phyloP scores from a whole-genome alignment of 495 filamentous ascomycete species.

The Xylaria bambusicola region DNA sequence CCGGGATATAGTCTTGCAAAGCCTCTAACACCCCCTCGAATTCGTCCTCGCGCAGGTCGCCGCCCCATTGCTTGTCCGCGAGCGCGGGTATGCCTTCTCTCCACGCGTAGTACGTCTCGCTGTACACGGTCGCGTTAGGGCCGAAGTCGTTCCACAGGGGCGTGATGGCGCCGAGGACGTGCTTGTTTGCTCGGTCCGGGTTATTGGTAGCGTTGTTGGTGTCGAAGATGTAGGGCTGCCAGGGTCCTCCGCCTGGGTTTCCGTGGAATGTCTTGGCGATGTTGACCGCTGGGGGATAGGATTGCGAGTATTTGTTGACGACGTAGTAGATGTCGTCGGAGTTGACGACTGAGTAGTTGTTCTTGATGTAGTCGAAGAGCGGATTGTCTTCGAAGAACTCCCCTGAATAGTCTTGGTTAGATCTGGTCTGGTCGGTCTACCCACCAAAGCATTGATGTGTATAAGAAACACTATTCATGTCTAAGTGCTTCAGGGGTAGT shows the following conservation, averaged over 20 bases:
- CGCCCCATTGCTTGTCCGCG: slow-evolving; percentile 59
- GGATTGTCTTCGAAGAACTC: slow-evolving; percentile 50
- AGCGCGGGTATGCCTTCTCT: slow-evolving; percentile 50
- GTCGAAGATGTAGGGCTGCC: slow-evolving; percentile 52
- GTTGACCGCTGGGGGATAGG: slow-evolving; percentile 46
- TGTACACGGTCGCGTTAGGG: slow-evolving; percentile 46
- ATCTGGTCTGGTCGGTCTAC: background rate
- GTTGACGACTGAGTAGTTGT: slow-evolving; percentile 55
- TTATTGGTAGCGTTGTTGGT: slow-evolving; percentile 46
- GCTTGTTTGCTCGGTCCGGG: slow-evolving; percentile 38
- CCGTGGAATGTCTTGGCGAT: slow-evolving; percentile 48
- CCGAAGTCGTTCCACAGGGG: slow-evolving; percentile 58
- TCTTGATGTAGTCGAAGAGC: slow-evolving; percentile 50
- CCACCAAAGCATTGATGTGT: too few relatives aligned
- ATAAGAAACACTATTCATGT: too few relatives aligned
- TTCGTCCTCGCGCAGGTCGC: slow-evolving; percentile 42
- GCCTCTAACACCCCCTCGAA: slow-evolving; percentile 40
- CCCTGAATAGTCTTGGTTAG: slow-evolving; percentile 36
- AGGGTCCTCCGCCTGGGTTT: slow-evolving; percentile 42
- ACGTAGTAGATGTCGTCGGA: slow-evolving; percentile 54
- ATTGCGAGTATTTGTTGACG: slow-evolving; percentile 49
- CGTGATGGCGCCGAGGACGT: slow-evolving; percentile 46
- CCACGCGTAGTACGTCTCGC: slow-evolving; percentile 53
- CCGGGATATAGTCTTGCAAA: slow-evolving; percentile 44
- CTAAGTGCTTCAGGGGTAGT: background rate